A percentile compares a stretch with the other conserved stretches of the same genome.
phyloP scores from a whole-genome alignment of 2,329 filamentous ascomycete genomes.

The Ampelomyces quisqualis region DNA sequence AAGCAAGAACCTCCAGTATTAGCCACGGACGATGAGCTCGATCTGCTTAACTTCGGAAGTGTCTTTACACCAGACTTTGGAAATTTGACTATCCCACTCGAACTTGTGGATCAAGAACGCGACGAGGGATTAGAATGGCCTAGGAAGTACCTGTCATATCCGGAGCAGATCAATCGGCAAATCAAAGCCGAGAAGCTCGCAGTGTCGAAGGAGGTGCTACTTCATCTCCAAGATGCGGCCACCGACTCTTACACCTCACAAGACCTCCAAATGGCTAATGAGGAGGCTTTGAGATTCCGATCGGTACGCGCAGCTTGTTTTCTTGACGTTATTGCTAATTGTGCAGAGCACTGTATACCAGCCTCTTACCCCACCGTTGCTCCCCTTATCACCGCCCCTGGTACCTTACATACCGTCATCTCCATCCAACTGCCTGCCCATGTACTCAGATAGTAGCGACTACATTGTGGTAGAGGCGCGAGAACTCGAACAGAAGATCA shows the following conservation, averaged over 20 bases:
- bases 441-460: conserved; percentile 41
- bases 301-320: conserved; percentile 19
- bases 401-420: conserved; percentile 46
- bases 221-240: conserved; percentile 41
- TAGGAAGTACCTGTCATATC: conserved; percentile 32
- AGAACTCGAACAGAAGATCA: conserved; percentile 37
- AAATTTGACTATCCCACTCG: conserved; percentile 36
- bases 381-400: conserved; percentile 47
- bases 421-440: conserved; percentile 39
- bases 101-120: conserved; percentile 41
- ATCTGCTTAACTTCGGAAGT: conserved; percentile 45
- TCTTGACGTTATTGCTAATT: conserved; percentile 16
- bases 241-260: conserved; percentile 21
- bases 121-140: conserved; percentile 50
- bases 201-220: conserved; percentile 38
- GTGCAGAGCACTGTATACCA: conserved; percentile 29
- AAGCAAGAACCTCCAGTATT: conserved; percentile 53
- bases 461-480: conserved; percentile 38
- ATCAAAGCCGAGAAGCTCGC: conserved; percentile 43
- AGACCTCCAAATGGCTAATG: conserved; percentile 24
- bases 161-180: conserved; percentile 23
- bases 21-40: conserved; percentile 48
- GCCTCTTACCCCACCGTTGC: conserved; percentile 51
- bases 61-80: conserved; percentile 26
- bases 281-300: conserved; percentile 16